Evolutionary conservation across 768 basidiomycete species (phyloP), one percentile per base, ranked within the genome.

Genomic region (Asterophora lycoperdoides): DNA sequence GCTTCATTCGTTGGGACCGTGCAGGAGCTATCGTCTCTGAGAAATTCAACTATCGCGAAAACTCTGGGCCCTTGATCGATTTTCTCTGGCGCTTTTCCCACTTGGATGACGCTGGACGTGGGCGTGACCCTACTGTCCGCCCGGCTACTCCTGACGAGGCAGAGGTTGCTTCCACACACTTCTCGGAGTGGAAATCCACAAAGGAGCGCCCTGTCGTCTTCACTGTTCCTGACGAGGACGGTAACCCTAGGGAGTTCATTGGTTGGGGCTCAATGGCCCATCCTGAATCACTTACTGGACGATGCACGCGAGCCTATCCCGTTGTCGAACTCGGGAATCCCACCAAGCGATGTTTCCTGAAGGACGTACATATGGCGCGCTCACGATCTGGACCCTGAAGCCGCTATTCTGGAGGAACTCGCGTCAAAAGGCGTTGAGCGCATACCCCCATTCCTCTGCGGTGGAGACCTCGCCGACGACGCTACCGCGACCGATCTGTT

Each of bases 1-100:
- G 68, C 6, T 51, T 72, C 34, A 58, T 72, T 17, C 61, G 64
- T 3, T 59, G 63, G 55, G 71, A 72, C 44, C 61, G 68, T 1
- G 53, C 66, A 8, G 71, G 68, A 8, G 58, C 54, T 1, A 56
- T 71, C n/a, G 66, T 68, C 3, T 58, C 68, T 0, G 46, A 52
- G 15, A 14, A 38, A 0, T 68, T 72, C 54, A 38, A 64, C 38
- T 62, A 61, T 30, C 46, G 46, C 6, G 8, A 52, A 2, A 18
- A 63, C 0, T 58, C 57, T 11, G 1, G 48, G 8, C 15, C 51
- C 1, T 54, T 73, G 0, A 46, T 59, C n/a, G 54, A 63, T 1
- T 70, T 68, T 46, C 49, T 71, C 4, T 64, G 60, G 59, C 57
- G 61, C 5, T 68, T 66, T 41, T 44, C 57, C 5, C 46, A 59